Percentiles rank a stretch among this genome's conserved stretches.
Conservation (phyloP, 495 filamentous ascomycete species). For the Podospora fimiseda region DNA sequence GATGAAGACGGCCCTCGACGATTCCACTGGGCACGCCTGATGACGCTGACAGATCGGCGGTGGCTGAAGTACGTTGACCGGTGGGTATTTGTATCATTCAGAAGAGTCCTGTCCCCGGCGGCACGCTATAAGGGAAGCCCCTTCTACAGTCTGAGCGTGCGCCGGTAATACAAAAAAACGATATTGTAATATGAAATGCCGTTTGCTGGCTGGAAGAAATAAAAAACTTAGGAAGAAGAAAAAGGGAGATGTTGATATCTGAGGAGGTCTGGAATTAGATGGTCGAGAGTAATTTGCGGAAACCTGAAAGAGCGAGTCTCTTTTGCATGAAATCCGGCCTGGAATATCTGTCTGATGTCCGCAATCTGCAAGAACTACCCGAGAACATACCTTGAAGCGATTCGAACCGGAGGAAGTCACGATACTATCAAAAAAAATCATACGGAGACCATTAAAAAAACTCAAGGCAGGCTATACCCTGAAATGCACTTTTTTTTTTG, state of each 20-base stretch:
- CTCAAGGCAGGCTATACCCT: conserved; percentile 16
- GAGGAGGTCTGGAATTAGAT: neutral
- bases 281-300: neutral
- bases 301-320: neutral
- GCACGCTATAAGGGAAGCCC: neutral
- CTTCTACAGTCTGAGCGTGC: neutral
- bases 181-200: no score
- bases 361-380: neutral
- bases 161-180: neutral
- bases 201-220: neutral
- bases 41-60: neutral
- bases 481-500: conserved; percentile 16
- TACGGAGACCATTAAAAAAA: neutral
- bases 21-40: conserved; percentile 7
- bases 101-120: neutral
- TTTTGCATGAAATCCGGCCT: no score
- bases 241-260: neutral
- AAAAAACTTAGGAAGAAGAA: neutral
- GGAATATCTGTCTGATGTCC: no score
- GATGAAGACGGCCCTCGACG: conserved; percentile 6
- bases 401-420: neutral
- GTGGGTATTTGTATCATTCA: no score
- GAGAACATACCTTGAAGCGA: neutral
- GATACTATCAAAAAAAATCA: neutral
- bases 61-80: no score